Evolutionary conservation across 2,329 filamentous ascomycete species (phyloP).

Genomic region (Davidsoniella neocaledoniae): DNA sequence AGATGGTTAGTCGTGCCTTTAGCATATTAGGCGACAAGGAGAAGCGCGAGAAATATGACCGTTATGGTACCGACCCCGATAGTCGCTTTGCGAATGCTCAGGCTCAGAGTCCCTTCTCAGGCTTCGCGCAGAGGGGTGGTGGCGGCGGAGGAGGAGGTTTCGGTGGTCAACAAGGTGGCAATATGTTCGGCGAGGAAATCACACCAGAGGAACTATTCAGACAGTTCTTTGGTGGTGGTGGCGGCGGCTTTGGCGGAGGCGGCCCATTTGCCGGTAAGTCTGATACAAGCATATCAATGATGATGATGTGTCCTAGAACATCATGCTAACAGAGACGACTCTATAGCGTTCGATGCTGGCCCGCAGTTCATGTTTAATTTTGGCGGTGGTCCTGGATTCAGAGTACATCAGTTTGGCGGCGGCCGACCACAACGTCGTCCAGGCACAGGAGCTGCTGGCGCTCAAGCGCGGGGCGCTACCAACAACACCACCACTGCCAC

Average conservation of each 20-base stretch:
- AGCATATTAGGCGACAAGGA: slow-evolving; percentile 84
- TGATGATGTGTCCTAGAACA: no score
- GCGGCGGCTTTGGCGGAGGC: slow-evolving; percentile 49
- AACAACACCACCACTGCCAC: slow-evolving; percentile 20
- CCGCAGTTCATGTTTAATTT: slow-evolving; percentile 93
- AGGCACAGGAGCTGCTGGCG: slow-evolving; percentile 37
- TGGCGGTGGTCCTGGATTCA: slow-evolving; percentile 69
- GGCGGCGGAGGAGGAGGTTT: slow-evolving; percentile 36
- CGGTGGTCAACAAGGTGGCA: slow-evolving; percentile 14
- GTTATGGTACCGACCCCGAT: slow-evolving; percentile 83
- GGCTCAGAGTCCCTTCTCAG: slow-evolving; percentile 27
- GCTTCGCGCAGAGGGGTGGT: slow-evolving; percentile 32
- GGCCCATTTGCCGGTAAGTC: slow-evolving; percentile 29
- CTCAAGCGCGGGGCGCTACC: slow-evolving; percentile 19
- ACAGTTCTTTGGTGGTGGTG: slow-evolving; percentile 59
- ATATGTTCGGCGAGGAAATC: slow-evolving; percentile 78
- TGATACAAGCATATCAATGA: neutral
- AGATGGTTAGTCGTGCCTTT: slow-evolving; percentile 91
- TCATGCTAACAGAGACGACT: slow-evolving; percentile 1
- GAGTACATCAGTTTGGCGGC: slow-evolving; percentile 92
- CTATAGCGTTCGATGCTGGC: slow-evolving; percentile 50
- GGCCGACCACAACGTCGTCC: slow-evolving; percentile 59
- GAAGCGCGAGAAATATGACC: slow-evolving; percentile 78
- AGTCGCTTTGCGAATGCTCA: slow-evolving; percentile 57
- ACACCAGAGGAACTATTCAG: slow-evolving; percentile 95